A percentile compares a stretch with the other conserved stretches of the same genome.
Evolutionary conservation across 495 filamentous ascomycete species (phyloP).

Genomic region (Trichoderma gamsii): DNA sequence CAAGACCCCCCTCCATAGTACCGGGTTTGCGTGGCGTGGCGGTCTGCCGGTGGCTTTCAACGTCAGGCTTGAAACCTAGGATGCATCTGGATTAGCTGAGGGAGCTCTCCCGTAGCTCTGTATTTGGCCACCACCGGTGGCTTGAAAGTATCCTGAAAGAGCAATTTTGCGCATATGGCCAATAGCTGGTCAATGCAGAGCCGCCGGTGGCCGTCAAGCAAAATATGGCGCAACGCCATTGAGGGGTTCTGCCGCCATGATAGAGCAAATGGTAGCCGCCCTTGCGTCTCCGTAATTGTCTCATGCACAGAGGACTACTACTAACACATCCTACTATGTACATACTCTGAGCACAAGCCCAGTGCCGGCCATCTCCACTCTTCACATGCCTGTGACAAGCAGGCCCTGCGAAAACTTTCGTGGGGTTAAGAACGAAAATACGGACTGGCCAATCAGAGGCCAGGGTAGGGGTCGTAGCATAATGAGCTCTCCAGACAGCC

Average conservation of each 20-base stretch:
- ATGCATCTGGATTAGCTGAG: neutral
- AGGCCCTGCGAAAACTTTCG: conserved; percentile 4
- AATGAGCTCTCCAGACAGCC: neutral
- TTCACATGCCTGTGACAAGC: neutral
- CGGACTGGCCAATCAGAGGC: neutral
- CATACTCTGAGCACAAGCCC: neutral
- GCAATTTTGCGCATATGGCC: neutral
- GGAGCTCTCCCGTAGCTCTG: conserved; percentile 2
- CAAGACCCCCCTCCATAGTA: neutral
- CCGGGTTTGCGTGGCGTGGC: neutral
- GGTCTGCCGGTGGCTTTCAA: conserved; percentile 7
- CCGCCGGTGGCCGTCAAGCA: neutral
- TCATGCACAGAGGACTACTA: neutral
- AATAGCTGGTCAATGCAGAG: neutral
- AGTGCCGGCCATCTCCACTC: neutral
- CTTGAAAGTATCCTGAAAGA: neutral
- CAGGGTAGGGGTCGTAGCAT: neutral
- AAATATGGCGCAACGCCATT: neutral
- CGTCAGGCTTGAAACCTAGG: conserved; percentile 5
- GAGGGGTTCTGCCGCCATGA: neutral
- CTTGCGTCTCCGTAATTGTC: neutral
- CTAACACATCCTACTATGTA: neutral
- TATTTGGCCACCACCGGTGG: neutral
- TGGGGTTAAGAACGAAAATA: neutral
- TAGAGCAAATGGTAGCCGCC: neutral